Percentiles rank a stretch among this genome's conserved stretches.
phyloP scores from a whole-genome alignment of 129 eudicot genomes.

The Flaveria linearis region DNA sequence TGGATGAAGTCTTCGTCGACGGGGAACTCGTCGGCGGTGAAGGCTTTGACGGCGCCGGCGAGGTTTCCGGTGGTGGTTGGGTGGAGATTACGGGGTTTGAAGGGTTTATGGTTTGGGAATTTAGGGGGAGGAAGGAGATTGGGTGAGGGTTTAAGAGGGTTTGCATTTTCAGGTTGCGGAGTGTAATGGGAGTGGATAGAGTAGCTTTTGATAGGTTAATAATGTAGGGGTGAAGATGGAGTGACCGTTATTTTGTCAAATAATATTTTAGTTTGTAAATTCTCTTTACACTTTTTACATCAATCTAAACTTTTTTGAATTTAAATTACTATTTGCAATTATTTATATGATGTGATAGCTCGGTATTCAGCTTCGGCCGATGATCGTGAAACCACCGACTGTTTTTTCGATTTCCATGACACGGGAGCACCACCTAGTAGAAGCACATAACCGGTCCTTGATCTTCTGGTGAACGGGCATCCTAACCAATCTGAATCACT shows the following conservation, averaged over 20 bases:
- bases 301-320: too few species aligned
- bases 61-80: conserved; percentile 12
- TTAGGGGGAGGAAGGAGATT: conserved; percentile 51
- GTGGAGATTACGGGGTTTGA: conserved; percentile 17
- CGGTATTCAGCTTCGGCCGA: too few species aligned
- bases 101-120: conserved; percentile 53
- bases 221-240: conserved; percentile 9
- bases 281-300: too few species aligned
- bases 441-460: too few species aligned
- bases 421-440: too few species aligned
- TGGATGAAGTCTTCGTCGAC: conserved; percentile 81
- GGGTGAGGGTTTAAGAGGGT: conserved; percentile 53
- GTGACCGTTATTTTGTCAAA: conserved; percentile 12
- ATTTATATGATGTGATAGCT: too few species aligned
- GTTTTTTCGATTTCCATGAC: too few species aligned
- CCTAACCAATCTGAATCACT: too few species aligned
- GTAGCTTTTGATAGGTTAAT: conserved; percentile 40
- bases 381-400: too few species aligned
- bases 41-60: conserved; percentile 35
- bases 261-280: not conserved
- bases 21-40: conserved; percentile 78
- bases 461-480: too few species aligned
- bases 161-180: conserved; percentile 45
- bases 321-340: too few species aligned
- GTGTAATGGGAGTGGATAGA: conserved; percentile 26